Base-by-base conservation (phyloP, 495 filamentous ascomycete species). In the Copromyces sp. region DNA sequence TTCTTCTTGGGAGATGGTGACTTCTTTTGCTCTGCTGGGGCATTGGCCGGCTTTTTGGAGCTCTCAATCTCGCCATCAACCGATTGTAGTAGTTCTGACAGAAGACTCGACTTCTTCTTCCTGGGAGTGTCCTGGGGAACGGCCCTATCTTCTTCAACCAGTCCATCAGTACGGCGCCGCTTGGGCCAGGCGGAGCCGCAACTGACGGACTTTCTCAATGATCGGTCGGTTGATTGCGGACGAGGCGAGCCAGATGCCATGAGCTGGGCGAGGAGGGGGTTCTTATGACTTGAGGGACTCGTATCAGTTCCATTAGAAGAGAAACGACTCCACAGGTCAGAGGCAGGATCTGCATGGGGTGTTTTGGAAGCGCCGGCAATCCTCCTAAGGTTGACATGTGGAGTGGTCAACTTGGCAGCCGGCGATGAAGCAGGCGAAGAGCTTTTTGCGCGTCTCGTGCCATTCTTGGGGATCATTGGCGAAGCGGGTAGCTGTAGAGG, bases 261-360 rank as follows among this genome's bases (percentile, higher is more conserved):
- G 35, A 93, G 81, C 71, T 90, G 86, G 37, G 87, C 84, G n/a
- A 91, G 83, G 11, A 79, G 81, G 73, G 82, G 89, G 77, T 84
- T 88, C 42, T 79, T 76, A 38, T 78, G 73, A 32, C 81, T 83
- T 39, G 78, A 79, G 3, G 82, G 80, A 29, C 76, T 82, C 59
- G 76, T 72, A 0, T 77, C 77, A 42, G 75, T 74, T 73, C 79
- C 83, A 32, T 75, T 73, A 9, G 82, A 70, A 40, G 86, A 87
- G 77, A 93, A 96, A 24, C 91, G 89, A 75, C 90, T 93, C 94
- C 93, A 97, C n/a, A 97, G 81, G 70, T 97, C 94, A 40, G 89
- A 81, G 0, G 91, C 91, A 37, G 95, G 91, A 80, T 99, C 95
- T 59, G 90, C 88, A 72, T 92, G 90, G 35, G 93, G 93, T 0